Evolutionary conservation across 1,139 yeast species (phyloP).

Genomic region (Candida sp.): DNA sequence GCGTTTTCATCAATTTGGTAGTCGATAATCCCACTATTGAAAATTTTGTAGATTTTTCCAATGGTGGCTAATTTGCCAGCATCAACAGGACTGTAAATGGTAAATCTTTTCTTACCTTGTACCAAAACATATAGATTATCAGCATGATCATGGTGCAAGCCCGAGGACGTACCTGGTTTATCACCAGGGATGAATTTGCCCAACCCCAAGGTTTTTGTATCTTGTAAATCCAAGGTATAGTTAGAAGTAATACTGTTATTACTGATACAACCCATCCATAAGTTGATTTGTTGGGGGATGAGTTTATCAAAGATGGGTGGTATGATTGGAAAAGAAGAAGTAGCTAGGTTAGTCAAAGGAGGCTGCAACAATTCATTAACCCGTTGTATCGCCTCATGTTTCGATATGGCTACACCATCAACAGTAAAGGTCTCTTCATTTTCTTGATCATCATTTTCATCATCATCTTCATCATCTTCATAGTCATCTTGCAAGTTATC

Average conservation of each 20-base stretch:
- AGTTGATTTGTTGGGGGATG: constrained; percentile 67
- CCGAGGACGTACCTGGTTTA: constrained; percentile 56
- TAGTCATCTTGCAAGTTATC: constrained; percentile 50
- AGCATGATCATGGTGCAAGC: constrained; percentile 81
- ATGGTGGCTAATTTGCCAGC: constrained; percentile 57
- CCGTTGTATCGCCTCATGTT: constrained; percentile 22
- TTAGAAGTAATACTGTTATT: constrained; percentile 1
- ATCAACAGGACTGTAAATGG: constrained; percentile 60
- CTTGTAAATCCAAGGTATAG: constrained; percentile 1
- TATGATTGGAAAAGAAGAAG: constrained; percentile 6
- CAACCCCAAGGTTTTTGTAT: constrained; percentile 19
- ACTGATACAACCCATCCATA: constrained; percentile 57
- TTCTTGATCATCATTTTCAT: constrained; percentile 13
- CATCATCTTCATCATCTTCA: constrained; percentile 31
- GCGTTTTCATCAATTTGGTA: constrained; percentile 51
- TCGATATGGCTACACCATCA: neutral
- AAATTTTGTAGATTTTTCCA: constrained; percentile 51
- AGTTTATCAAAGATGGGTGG: constrained; percentile 41
- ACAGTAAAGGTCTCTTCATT: constrained; percentile 10
- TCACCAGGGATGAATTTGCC: constrained; percentile 51
- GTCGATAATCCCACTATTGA: constrained; percentile 63
- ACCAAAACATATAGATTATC: constrained; percentile 65
- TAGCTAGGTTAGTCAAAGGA: constrained; percentile 50
- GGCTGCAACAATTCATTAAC: constrained; percentile 54
- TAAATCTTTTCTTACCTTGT: constrained; percentile 62